A percentile compares a stretch with the other conserved stretches of the same genome.
Conservation (phyloP, 371 early-diverging fungal species). For the Nosema muscidifuracis region DNA sequence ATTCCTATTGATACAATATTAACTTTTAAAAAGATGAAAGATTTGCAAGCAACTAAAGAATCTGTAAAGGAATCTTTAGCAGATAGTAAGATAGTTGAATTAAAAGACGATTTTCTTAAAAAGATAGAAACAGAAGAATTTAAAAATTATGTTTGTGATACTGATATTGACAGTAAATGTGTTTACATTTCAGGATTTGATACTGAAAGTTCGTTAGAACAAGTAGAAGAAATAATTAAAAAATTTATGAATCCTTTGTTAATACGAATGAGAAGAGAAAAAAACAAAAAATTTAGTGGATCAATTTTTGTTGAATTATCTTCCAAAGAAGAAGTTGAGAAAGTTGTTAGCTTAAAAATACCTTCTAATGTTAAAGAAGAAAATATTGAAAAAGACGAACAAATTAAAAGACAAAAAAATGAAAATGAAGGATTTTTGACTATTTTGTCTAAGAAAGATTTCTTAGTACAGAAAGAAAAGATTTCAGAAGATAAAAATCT, state of each 20-base stretch:
- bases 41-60: conserved; percentile 39
- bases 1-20: conserved; percentile 49
- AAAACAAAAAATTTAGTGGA: conserved; percentile 56
- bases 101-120: conserved; percentile 44
- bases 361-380: conserved; percentile 1
- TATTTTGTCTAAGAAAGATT: conserved; percentile 35
- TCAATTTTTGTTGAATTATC: conserved; percentile 56
- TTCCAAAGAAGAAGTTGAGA: conserved; percentile 48
- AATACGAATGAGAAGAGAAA: conserved; percentile 55
- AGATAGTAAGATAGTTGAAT: conserved; percentile 43
- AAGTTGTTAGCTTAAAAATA: conserved; percentile 29
- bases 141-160: conserved; percentile 43
- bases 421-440: conserved; percentile 9
- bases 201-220: conserved; percentile 43
- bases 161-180: conserved; percentile 21
- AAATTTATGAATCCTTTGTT: conserved; percentile 24
- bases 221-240: conserved; percentile 48
- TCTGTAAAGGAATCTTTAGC: conserved; percentile 46
- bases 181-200: conserved; percentile 50
- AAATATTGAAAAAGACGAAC: conserved; percentile 14
- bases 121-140: conserved; percentile 55
- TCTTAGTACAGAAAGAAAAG: conserved; percentile 26
- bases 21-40: conserved; percentile 55
- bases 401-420: conserved; percentile 24
- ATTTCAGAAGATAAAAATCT: conserved; percentile 39